Base-by-base conservation (phyloP, 352 stramenopile genomes). In the Globisporangium radiosum region DNA sequence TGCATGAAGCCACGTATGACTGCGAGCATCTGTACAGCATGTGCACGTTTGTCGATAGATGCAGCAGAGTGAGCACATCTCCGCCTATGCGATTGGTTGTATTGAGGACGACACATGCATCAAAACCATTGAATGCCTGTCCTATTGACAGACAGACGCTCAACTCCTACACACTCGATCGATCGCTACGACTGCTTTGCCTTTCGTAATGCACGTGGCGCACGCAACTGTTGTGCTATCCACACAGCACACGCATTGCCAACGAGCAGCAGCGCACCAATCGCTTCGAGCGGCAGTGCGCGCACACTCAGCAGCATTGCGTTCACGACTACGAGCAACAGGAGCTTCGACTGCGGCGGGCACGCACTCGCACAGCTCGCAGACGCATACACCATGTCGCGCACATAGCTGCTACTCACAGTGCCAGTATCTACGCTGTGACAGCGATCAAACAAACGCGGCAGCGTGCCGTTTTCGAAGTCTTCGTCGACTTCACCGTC, bases 401-500 rank as follows among this genome's bases (percentile, higher is more conserved):
- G 40, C 11, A 13, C 40, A 44, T 44, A 33, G 25, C 25, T 33
- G 25, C 25, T 33, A 33, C 25, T 33, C 25, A 33, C 25, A 33
- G 25, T 33, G 25, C 25, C 25, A 33, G 25, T 33, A 33, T 33
- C 25, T 33, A 2, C 25, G 25, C 25, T 33, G 25, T 33, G 25
- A 33, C 25, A 2, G 25, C 25, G 25, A 33, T 33, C 25, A 2
- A 33, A 33, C 25, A 33, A 33, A 33, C 25, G 25, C 25, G 25
- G 25, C 25, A 33, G 25, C 25, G 25, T 33, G 8, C 66, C 73
- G 7, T 75, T 65, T 9, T 76, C 67, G 11, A 75, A 64, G 33
- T 66, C 25, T 14, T 60, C 64, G 0, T 63, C 47, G 7, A 69
- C 71, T 42, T 83, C 73, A 5, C 73, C 66, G 1, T 71, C 64